These are phyloP conservation scores for Salvia sclarea DNA, from an alignment of 305 asterid genomes.

Conservation along the genomic window DNA sequence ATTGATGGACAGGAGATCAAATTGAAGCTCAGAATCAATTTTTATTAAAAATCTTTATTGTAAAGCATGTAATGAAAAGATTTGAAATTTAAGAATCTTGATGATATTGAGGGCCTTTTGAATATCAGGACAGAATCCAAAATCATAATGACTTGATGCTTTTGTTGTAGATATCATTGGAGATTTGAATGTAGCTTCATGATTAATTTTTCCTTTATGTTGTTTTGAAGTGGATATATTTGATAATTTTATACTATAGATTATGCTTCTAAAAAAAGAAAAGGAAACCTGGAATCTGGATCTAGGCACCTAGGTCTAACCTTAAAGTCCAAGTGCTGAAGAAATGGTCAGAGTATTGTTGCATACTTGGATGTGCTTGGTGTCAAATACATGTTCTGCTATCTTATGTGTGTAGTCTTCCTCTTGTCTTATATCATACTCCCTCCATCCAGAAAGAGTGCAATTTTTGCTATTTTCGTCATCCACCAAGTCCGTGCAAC, in stretches of 20 bases:
- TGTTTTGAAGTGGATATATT: not conserved
- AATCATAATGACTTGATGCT: not conserved
- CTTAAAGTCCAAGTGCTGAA: constrained; percentile 1
- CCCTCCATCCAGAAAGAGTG: not conserved
- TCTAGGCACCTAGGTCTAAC: constrained; percentile 1
- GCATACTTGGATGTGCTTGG: constrained; percentile 7
- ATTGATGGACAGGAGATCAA: too few relatives aligned
- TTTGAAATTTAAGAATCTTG: not conserved
- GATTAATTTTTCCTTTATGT: not conserved
- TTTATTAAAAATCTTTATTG: not conserved
- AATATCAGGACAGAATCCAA: not conserved
- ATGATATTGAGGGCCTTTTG: not conserved
- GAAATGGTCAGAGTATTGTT: constrained; percentile 4
- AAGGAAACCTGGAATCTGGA: not conserved
- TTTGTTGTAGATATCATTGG: not conserved
- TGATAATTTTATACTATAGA: too few relatives aligned
- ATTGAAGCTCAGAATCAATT: not conserved
- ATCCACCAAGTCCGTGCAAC: too few relatives aligned
- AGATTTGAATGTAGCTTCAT: not conserved
- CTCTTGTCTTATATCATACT: constrained; percentile 6
- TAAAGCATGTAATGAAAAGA: not conserved
- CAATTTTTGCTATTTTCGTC: too few relatives aligned
- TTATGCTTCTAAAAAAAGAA: not conserved
- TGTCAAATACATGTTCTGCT: constrained; percentile 1
- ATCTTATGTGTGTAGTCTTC: constrained; percentile 17